Evolutionary conservation across 2,329 filamentous ascomycete species (phyloP), one percentile per base, ranked within the genome.

Genomic region (Hawksworthiomyces lignivorus): DNA sequence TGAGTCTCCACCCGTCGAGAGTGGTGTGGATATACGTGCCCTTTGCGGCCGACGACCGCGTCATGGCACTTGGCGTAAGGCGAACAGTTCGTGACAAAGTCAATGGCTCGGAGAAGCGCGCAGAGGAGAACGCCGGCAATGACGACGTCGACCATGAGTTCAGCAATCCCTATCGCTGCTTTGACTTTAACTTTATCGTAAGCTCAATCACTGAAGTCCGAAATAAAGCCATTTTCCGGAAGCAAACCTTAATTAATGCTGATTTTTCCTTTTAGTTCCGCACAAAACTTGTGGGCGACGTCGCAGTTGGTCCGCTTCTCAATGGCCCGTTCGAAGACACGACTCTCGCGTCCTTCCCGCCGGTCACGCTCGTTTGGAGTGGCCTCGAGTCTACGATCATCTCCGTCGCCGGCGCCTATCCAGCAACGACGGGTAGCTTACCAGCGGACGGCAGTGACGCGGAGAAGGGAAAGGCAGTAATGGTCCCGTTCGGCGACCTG

Each of bases 21-120:
- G n/a, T 39, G 4, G 14, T 12, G 10, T 40, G 38, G 30, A 15
- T 33, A 12, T 34, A 40, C 21, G 15, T 40, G 15, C 38, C 38
- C 3, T 17, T 40, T 20, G 22, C 22, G 4, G 27, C 38, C 22
- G 21, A 24, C 3, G 38, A 40, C 7, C 30, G 38, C 11, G 38
- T 40, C 7, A 6, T 34, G 4, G 38, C 38, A 5, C 6, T 29
- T 6, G 27, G 6, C 27, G 11, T 29, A n/a, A n/a, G n/a, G n/a
- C n/a, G n/a, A n/a, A n/a, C n/a, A n/a, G n/a, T n/a, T n/a, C n/a
- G n/a, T n/a, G n/a, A n/a, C 6, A 9, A 36, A 4, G n/a, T n/a
- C 11, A 27, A 27, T 18, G 10, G 11, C 12, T n/a, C n/a, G n/a
- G n/a, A n/a, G n/a, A n/a, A n/a, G n/a, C n/a, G n/a, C n/a, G n/a